A percentile compares a stretch with the other conserved stretches of the same genome.
These are phyloP conservation scores for Cladophialophora immunda DNA, from an alignment of 2,329 filamentous ascomycete genomes.

Conservation along the genomic window DNA sequence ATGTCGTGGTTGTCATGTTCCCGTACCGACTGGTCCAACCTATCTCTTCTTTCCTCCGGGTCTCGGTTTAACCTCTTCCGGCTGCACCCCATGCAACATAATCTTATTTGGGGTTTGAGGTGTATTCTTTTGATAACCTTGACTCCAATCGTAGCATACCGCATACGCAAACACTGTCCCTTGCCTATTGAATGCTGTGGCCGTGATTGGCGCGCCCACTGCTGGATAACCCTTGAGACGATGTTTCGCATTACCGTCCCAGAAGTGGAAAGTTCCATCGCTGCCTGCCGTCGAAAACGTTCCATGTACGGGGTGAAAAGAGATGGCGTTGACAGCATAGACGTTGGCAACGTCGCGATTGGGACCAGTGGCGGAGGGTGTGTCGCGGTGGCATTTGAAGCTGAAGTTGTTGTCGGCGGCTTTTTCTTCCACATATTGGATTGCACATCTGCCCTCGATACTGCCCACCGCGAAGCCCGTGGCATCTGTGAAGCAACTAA, in stretches of 20 bases:
- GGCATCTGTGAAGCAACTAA: constrained; percentile 93
- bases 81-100: constrained; percentile 79
- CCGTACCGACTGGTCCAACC: neutral
- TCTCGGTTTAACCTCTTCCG: constrained; percentile 69
- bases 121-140: constrained; percentile 88
- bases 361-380: constrained; percentile 64
- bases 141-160: constrained; percentile 97
- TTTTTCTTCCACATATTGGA: constrained; percentile 98
- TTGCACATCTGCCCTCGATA: constrained; percentile 96
- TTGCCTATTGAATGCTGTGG: constrained; percentile 88
- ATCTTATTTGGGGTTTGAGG: constrained; percentile 76
- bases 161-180: constrained; percentile 89
- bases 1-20: neutral
- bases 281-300: constrained; percentile 98
- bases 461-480: constrained; percentile 93
- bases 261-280: constrained; percentile 84
- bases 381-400: constrained; percentile 97
- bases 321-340: constrained; percentile 95
- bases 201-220: constrained; percentile 85
- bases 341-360: constrained; percentile 78
- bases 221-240: constrained; percentile 86
- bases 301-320: constrained; percentile 94
- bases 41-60: constrained; percentile 53
- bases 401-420: constrained; percentile 93
- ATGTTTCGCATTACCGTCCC: constrained; percentile 90